Base-by-base conservation (phyloP, 176 grass and related monocot genomes). In the Paspalum vaginatum region DNA sequence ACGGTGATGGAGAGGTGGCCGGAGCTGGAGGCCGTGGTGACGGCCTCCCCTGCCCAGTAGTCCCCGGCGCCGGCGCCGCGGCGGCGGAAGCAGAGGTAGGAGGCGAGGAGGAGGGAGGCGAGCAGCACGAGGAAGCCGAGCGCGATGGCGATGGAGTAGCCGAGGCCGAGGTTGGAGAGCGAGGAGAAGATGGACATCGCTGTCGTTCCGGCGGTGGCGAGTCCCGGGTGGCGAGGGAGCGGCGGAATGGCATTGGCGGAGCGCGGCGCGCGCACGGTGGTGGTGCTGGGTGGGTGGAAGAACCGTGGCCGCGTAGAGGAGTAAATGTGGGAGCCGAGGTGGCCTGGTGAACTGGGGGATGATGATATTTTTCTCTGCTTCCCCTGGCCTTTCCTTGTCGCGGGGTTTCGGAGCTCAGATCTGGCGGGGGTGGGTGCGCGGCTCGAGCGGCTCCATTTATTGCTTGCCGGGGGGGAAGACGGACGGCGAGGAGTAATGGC, bases 81-180 rank as follows among this genome's bases (percentile, higher is more conserved):
- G 25, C 61, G 67, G 22, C 79, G 53, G 74, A 85, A 45, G 83
- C 79, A 93, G 85, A 85, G 75, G 79, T 81, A 81, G 41, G 76
- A 76, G n/a, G 86, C 73, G 40, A 92, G 77, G 9, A 87, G 68
- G 64, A 85, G 62, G 51, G 82, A 87, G 5, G 79, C 77, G 61
- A 89, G 75, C 9, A 93, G 68, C 78, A 96, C 78, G 82, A 87
- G 84, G 78, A 90, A 70, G 75, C 87, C 89, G 21, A 88, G 53
- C 51, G 89, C 84, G 84, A 91, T 87, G 83, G 89, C 86, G 82
- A 90, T 85, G 62, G 88, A 85, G 84, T 87, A 89, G 55, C 84
- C 84, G 79, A 89, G 89, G 70, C 85, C 81, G 74, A 95, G 84
- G 47, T 39, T 62, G 16, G 57, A 39, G 84, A 95, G 81, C 69